Percentiles rank a stretch among this genome's conserved stretches.
Conservation (phyloP, 306 rosid genomes). For the Vachellia pachyceras region DNA sequence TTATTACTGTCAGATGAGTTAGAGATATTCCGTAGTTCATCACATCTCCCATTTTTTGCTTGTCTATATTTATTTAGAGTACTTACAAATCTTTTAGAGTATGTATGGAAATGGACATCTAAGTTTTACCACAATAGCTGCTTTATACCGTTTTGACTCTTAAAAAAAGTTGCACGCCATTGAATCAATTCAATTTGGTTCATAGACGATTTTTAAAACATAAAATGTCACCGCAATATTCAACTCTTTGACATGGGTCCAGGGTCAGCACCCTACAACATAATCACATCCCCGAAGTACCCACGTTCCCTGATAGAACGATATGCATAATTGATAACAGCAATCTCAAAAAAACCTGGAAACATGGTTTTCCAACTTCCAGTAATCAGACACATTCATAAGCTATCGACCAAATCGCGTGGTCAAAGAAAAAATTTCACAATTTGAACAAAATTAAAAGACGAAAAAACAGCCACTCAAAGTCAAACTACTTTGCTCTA, state of each 20-base stretch:
- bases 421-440: neutral
- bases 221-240: neutral
- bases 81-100: neutral
- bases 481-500: neutral
- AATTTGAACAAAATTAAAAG: neutral
- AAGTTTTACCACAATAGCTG: neutral
- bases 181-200: neutral
- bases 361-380: neutral
- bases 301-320: neutral
- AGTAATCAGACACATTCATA: neutral
- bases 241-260: neutral
- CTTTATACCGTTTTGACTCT: neutral
- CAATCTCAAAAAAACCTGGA: neutral
- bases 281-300: neutral
- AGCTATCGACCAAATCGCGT: conserved; percentile 10
- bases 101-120: neutral
- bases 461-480: neutral
- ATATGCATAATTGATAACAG: neutral
- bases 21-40: neutral
- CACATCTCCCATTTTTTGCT: neutral
- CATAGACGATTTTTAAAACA: neutral
- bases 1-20: neutral
- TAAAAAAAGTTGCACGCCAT: neutral
- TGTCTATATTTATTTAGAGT: neutral
- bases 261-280: neutral